A percentile compares a stretch with the other conserved stretches of the same genome.
These are phyloP conservation scores for Coniochaeta prunicola DNA, from an alignment of 2,329 filamentous ascomycete species.

Conservation along the genomic window DNA sequence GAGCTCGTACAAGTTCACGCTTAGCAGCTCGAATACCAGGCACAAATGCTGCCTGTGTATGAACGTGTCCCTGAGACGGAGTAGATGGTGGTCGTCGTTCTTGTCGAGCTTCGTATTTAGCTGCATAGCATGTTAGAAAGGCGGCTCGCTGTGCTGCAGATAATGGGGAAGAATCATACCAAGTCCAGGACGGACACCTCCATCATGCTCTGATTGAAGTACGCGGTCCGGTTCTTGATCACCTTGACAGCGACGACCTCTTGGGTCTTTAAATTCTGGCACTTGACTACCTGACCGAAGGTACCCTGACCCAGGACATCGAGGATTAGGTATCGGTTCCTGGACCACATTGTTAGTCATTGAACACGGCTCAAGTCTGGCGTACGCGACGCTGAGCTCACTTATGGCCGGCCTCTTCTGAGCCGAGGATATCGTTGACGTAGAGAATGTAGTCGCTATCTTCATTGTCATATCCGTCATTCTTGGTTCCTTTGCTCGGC, in stretches of 20 bases:
- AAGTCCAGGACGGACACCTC: slow-evolving; percentile 95
- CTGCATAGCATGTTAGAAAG: slow-evolving; percentile 35
- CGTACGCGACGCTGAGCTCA: slow-evolving; percentile 32
- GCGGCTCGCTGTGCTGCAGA: slow-evolving; percentile 3
- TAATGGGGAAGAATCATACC: slow-evolving; percentile 42
- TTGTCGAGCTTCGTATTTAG: slow-evolving; percentile 98
- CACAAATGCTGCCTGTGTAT: slow-evolving; percentile 97
- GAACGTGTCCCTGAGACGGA: slow-evolving; percentile 94
- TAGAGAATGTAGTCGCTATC: slow-evolving; percentile 99
- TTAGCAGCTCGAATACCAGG: slow-evolving; percentile 90
- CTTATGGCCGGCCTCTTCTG: slow-evolving; percentile 97
- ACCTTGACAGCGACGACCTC: slow-evolving; percentile 99
- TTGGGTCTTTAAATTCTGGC: slow-evolving; percentile 95
- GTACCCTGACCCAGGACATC: slow-evolving; percentile 96
- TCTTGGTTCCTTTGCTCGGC: slow-evolving; percentile 96
- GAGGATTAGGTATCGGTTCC: slow-evolving; percentile 92
- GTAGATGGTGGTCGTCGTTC: slow-evolving; percentile 94
- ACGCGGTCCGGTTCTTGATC: slow-evolving; percentile 97
- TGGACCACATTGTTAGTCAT: slow-evolving; percentile 22
- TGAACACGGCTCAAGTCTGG: neutral
- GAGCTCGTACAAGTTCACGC: slow-evolving; percentile 94
- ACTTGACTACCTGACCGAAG: slow-evolving; percentile 98
- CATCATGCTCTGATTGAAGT: slow-evolving; percentile 99
- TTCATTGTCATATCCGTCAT: slow-evolving; percentile 98
- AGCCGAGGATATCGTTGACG: slow-evolving; percentile 96